A percentile compares a stretch with the other conserved stretches of the same genome.
phyloP scores from a whole-genome alignment of 129 eudicot species.

The Flaveria brownii region DNA sequence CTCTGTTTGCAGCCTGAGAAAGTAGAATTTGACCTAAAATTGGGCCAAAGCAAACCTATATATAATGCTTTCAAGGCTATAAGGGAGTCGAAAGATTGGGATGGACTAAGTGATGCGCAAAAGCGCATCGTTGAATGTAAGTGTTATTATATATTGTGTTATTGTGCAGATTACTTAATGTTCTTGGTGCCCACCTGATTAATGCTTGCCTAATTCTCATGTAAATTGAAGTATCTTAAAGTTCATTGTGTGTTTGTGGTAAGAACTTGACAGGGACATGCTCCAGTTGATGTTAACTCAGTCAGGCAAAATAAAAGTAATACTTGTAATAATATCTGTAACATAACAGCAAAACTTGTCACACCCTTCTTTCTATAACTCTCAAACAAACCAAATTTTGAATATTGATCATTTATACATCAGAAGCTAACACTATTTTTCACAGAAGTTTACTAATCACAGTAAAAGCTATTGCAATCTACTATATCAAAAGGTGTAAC shows the following conservation, averaged over 20 bases:
- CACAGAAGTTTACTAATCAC: constrained; percentile 6
- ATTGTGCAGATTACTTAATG: constrained; percentile 1
- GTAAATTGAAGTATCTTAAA: not conserved
- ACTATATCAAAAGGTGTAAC: not conserved
- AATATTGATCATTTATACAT: not conserved
- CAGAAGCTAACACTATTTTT: not conserved
- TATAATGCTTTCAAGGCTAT: constrained; percentile 92
- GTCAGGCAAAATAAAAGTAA: not conserved
- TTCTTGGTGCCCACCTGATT: not conserved
- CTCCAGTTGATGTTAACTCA: not conserved
- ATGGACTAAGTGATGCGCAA: constrained; percentile 73
- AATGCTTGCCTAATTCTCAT: not conserved
- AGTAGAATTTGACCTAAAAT: constrained; percentile 77
- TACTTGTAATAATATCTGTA: not conserved
- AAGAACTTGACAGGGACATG: not conserved
- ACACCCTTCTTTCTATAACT: not conserved
- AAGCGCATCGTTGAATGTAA: constrained; percentile 92
- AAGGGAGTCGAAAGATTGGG: constrained; percentile 77
- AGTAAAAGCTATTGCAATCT: not conserved
- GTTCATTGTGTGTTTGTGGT: constrained; percentile 5
- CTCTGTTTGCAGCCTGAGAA: constrained; percentile 81
- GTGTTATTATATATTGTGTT: constrained; percentile 16
- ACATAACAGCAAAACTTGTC: not conserved
- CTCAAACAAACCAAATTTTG: not conserved
- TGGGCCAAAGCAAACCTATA: constrained; percentile 87